Base-by-base conservation (phyloP, 495 filamentous ascomycete genomes). In the Jackrogersella minutella region DNA sequence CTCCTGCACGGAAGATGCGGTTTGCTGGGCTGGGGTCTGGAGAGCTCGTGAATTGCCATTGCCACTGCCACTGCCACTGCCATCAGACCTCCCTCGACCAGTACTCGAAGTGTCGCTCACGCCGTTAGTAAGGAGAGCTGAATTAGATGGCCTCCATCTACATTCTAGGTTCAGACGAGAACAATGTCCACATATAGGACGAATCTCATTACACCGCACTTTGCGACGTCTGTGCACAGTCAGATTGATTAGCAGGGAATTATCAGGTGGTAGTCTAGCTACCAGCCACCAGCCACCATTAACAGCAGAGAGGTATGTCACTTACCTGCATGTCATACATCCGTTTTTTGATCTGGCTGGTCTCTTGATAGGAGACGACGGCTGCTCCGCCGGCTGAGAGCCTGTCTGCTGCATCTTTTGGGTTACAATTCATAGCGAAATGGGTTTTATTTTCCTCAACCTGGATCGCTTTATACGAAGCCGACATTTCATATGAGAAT, bases 181-280 rank as follows among this genome's bases (percentile, higher is more conserved):
- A 62, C 78, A 78, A 59, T 79, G 76, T 9, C 64, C 66, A 26
- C 79, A 79, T 28, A 73, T 62, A n/a, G 78, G 77, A 31, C 69
- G 73, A 14, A 73, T 71, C 64, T 80, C 79, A 69, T 79, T 72
- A 66, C 77, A 81, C 34, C 66, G 68, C 9, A 74, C 74, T 59
- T 76, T 76, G 28, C 69, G 59, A 26, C 62, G 62, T 21, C 71
- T 72, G 33, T 11, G 26, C 28, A n/a, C n/a, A 55, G 26, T 21
- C 41, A 55, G 43, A 17, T 39, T 31, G 19, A 61, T 65, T 31
- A 59, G 41, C 40, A 60, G 28, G 53, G 21, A 52, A 34, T 52
- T 52, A 40, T 53, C 47, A 24, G 14, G 22, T 31, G 43, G 26
- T 9, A 52, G 40, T 24, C 17, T 36, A n/a, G n/a, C n/a, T n/a